phyloP scores from a whole-genome alignment of 805 yeast genomes.

The Starmerella bombicola region DNA sequence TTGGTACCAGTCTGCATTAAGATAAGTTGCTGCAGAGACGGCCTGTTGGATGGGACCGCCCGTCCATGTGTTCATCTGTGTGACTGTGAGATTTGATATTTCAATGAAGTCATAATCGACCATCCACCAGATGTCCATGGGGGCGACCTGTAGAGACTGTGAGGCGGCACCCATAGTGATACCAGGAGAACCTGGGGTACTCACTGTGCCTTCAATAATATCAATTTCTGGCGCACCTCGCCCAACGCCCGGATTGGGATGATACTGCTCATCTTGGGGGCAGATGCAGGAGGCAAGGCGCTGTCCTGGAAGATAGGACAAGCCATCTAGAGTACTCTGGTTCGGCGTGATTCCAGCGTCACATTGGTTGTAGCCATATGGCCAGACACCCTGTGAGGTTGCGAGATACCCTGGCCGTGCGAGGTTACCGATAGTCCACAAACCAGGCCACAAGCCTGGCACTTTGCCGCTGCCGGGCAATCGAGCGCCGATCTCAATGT shows the following conservation, averaged over 20 bases:
- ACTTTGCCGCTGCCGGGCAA: conserved; percentile 69
- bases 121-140: conserved; percentile 85
- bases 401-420: conserved; percentile 87
- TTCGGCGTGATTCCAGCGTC: conserved; percentile 93
- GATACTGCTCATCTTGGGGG: conserved; percentile 49
- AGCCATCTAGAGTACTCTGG: conserved; percentile 82
- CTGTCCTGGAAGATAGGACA: conserved; percentile 79
- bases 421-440: conserved; percentile 88
- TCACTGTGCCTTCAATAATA: conserved; percentile 69
- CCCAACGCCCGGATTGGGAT: conserved; percentile 77
- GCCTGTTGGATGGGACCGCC: conserved; percentile 96
- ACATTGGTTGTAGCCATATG: conserved; percentile 73
- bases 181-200: conserved; percentile 25
- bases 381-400: conserved; percentile 90
- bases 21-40: conserved; percentile 64
- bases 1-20: conserved; percentile 77
- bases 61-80: conserved; percentile 73
- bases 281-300: conserved; percentile 67
- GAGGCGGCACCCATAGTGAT: conserved; percentile 42
- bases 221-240: conserved; percentile 96
- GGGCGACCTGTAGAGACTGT: conserved; percentile 87
- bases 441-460: conserved; percentile 90
- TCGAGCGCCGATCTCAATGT: conserved; percentile 59
- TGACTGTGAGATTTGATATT: conserved; percentile 52
- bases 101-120: conserved; percentile 78